phyloP scores from a whole-genome alignment of 2,329 filamentous ascomycete species.

The Fusarium illudens region DNA sequence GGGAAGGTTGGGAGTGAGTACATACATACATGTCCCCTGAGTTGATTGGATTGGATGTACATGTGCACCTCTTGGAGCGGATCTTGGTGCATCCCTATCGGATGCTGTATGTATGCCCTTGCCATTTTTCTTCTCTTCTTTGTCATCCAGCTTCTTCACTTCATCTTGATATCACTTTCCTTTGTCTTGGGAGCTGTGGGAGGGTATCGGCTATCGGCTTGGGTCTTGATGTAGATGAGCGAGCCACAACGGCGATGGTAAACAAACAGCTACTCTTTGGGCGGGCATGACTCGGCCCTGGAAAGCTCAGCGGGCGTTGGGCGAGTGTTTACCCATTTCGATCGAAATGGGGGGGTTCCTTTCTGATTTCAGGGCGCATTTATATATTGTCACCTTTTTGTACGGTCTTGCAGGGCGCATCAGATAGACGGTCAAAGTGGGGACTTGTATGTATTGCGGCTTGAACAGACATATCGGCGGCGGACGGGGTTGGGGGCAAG shows the following conservation, averaged over 20 bases:
- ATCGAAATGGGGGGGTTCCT: background rate
- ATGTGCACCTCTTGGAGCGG: background rate
- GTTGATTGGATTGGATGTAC: background rate
- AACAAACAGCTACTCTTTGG: slow-evolving; percentile 15
- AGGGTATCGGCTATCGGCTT: slow-evolving; percentile 1
- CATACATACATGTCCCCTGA: background rate
- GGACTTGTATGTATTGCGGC: slow-evolving; percentile 16
- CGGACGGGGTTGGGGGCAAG: background rate
- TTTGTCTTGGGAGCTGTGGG: slow-evolving; percentile 12
- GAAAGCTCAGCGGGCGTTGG: slow-evolving; percentile 39
- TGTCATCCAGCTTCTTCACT: background rate
- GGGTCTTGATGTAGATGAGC: slow-evolving; percentile 24
- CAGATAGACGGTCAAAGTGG: slow-evolving; percentile 21
- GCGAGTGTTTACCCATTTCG: slow-evolving; percentile 1
- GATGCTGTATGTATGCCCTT: background rate
- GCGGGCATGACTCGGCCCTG: slow-evolving; percentile 10
- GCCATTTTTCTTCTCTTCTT: background rate
- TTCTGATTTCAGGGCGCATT: slow-evolving; percentile 20
- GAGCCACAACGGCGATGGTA: slow-evolving; percentile 26
- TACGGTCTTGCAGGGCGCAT: slow-evolving; percentile 24
- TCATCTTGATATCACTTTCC: slow-evolving; percentile 10
- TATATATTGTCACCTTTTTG: slow-evolving; percentile 8
- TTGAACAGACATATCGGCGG: slow-evolving; percentile 9
- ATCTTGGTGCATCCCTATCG: background rate
- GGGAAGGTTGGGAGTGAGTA: slow-evolving; percentile 51